Percentiles rank a stretch among this genome's conserved stretches.
These are phyloP conservation scores for Verticillium dahliae DNA, from an alignment of 2,329 filamentous ascomycete species.

Conservation along the genomic window DNA sequence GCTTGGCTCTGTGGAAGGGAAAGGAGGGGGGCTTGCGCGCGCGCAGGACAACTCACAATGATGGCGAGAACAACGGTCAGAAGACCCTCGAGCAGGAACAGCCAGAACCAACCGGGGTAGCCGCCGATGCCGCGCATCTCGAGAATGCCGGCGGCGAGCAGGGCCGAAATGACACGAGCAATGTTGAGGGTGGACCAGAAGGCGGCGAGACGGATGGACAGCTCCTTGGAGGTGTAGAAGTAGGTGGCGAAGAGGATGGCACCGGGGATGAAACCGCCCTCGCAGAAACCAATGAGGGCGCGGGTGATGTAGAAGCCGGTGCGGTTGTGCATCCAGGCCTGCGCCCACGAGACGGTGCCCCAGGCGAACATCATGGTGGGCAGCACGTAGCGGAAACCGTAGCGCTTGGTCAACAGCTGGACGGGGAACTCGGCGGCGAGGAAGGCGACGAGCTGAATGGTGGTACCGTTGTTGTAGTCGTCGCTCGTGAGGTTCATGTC, in stretches of 20 bases:
- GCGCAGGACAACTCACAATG: constrained; percentile 18
- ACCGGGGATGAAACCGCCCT: constrained; percentile 53
- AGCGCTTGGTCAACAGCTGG: constrained; percentile 49
- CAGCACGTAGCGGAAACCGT: constrained; percentile 50
- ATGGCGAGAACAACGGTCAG: constrained; percentile 46
- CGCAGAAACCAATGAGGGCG: constrained; percentile 44
- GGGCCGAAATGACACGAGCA: constrained; percentile 38
- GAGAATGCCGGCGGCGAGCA: constrained; percentile 37
- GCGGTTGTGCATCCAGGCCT: constrained; percentile 43
- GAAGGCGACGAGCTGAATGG: constrained; percentile 48
- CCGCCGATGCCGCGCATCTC: constrained; percentile 42
- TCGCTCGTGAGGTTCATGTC: constrained; percentile 42
- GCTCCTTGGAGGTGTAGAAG: constrained; percentile 64
- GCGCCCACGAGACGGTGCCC: constrained; percentile 33
- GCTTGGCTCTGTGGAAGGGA: too few relatives aligned
- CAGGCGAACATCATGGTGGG: constrained; percentile 46
- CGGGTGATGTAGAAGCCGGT: constrained; percentile 43
- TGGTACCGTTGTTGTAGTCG: constrained; percentile 53
- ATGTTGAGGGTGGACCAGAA: constrained; percentile 56
- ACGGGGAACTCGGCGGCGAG: constrained; percentile 51
- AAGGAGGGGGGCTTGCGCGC: neutral
- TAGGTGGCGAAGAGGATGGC: constrained; percentile 63
- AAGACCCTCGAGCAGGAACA: constrained; percentile 34
- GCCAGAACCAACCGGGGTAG: constrained; percentile 49
- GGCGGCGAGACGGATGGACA: constrained; percentile 59